Conservation (phyloP, 352 stramenopile genomes). For the Phytophthora pistaciae region DNA sequence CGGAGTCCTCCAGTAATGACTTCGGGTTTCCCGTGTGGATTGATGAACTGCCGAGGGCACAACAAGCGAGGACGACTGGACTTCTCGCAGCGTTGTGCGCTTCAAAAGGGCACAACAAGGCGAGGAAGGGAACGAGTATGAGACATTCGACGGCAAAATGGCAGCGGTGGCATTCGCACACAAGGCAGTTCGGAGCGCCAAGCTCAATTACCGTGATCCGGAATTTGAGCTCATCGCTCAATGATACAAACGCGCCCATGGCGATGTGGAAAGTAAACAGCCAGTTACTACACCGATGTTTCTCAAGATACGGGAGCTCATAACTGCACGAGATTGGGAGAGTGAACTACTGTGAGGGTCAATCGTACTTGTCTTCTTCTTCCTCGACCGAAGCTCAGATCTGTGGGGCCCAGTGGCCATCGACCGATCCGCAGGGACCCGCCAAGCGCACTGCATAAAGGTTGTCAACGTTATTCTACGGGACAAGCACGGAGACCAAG, state of each 20-base stretch:
- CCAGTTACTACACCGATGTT: background rate
- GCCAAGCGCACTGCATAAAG: too few relatives aligned
- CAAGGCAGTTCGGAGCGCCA: background rate
- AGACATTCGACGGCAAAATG: background rate
- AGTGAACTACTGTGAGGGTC: background rate
- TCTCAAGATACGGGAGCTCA: background rate
- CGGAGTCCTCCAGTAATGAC: background rate
- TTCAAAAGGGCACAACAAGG: background rate
- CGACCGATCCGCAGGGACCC: background rate
- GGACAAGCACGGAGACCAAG: too few relatives aligned
- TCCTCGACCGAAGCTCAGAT: background rate
- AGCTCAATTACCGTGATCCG: background rate
- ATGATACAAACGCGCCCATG: background rate
- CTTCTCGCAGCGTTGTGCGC: background rate
- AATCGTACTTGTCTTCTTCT: background rate
- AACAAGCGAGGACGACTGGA: background rate
- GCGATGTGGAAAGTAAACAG: background rate
- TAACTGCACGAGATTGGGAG: background rate
- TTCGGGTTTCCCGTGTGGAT: background rate
- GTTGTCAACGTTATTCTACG: too few relatives aligned
- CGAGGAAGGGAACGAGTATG: background rate
- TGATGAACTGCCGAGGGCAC: background rate
- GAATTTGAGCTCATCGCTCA: background rate
- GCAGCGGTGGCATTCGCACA: background rate
- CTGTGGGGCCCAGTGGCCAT: slow-evolving; percentile 2